Percentiles rank a stretch among this genome's conserved stretches.
phyloP scores from a whole-genome alignment of 352 stramenopile species.

The Globisporangium abappressorium region DNA sequence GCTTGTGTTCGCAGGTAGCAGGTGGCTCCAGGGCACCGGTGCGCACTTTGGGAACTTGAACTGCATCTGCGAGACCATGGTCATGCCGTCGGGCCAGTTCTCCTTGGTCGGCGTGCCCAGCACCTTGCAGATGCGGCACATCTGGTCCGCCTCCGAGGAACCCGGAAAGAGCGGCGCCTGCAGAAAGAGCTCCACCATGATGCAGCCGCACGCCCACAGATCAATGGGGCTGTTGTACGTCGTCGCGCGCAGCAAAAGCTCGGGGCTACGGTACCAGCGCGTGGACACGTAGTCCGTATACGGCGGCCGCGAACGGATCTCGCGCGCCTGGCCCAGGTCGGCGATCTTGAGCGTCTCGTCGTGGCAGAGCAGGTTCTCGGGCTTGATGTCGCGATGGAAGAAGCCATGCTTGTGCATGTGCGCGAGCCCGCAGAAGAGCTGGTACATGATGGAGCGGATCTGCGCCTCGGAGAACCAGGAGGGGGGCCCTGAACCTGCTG shows the following conservation, averaged over 20 bases:
- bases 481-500: background rate
- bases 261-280: slow-evolving; percentile 76
- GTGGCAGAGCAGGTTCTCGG: slow-evolving; percentile 67
- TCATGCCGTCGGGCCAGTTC: slow-evolving; percentile 90
- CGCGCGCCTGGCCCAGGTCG: slow-evolving; percentile 66
- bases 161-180: slow-evolving; percentile 79
- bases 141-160: slow-evolving; percentile 93
- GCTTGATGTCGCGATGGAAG: slow-evolving; percentile 84
- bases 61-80: slow-evolving; percentile 87
- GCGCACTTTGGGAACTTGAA: slow-evolving; percentile 91
- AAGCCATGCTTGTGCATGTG: slow-evolving; percentile 85
- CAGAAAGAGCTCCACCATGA: slow-evolving; percentile 76
- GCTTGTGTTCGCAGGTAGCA: slow-evolving; percentile 69
- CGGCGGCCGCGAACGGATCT: slow-evolving; percentile 66
- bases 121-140: slow-evolving; percentile 94
- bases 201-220: slow-evolving; percentile 81
- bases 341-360: slow-evolving; percentile 73
- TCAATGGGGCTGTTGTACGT: slow-evolving; percentile 83
- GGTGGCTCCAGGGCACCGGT: slow-evolving; percentile 55
- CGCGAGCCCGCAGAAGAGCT: slow-evolving; percentile 70
- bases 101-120: slow-evolving; percentile 87
- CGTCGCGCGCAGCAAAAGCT: slow-evolving; percentile 57
- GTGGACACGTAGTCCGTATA: slow-evolving; percentile 79
- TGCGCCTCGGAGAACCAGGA: slow-evolving; percentile 57
- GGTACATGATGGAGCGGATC: slow-evolving; percentile 74